Evolutionary conservation across 257 asterid species (phyloP).

Genomic region (Capsicum rhomboideum): DNA sequence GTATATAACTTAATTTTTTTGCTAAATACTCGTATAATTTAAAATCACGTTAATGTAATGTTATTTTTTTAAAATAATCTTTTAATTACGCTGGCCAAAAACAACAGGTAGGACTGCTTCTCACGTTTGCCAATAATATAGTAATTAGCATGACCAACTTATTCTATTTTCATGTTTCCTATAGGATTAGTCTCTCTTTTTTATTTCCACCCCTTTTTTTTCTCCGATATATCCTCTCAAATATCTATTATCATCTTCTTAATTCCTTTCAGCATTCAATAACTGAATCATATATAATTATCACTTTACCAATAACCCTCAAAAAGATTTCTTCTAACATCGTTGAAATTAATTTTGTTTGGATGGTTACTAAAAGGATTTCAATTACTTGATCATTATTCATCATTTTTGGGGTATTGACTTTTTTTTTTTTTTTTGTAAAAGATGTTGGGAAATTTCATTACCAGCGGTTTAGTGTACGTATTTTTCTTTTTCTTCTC

Average conservation of each 20-base stretch:
- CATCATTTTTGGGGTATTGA: background rate
- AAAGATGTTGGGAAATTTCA: constrained; percentile 64
- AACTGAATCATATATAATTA: background rate
- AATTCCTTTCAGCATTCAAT: background rate
- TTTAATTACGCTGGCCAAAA: background rate
- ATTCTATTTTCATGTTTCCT: constrained; percentile 19
- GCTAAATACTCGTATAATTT: too few species aligned
- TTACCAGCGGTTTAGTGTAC: constrained; percentile 53
- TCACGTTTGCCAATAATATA: background rate
- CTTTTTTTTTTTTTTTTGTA: background rate
- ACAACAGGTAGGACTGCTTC: background rate
- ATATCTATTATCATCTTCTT: background rate
- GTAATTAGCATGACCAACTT: background rate
- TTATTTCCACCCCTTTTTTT: background rate
- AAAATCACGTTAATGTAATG: too few species aligned
- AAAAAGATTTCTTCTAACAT: too few species aligned
- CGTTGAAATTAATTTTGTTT: background rate
- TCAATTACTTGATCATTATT: background rate
- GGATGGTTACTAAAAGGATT: background rate
- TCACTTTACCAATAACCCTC: too few species aligned
- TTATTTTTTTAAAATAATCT: background rate
- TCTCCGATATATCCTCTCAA: background rate
- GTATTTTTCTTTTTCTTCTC: background rate
- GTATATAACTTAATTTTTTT: too few species aligned
- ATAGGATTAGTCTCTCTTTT: background rate